Base-by-base conservation (phyloP, 805 yeast genomes). In the Wickerhamomyces hampshirensis region DNA sequence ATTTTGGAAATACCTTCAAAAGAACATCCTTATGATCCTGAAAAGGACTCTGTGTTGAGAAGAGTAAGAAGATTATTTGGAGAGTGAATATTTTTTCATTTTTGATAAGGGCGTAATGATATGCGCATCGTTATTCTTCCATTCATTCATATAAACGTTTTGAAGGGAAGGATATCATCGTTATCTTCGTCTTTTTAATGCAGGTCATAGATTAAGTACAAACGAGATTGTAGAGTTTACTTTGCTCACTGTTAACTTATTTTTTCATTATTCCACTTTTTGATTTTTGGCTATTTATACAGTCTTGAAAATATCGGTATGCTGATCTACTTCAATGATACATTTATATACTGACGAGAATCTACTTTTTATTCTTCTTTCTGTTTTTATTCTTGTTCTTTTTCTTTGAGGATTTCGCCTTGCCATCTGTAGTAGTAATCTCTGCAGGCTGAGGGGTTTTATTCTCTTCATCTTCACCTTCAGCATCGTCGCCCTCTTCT, bases 1-100 rank as follows among this genome's bases (percentile, higher is more conserved):
- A 77, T 93, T 32, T 70, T 93, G 55, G 98, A 93, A 65, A 93
- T 93, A 44, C 98, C 98, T 18, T 87, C 97, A 12, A 93, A 93
- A 68, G 98, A 93, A 57, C 98, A 93, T 60, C 98, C 98, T 16
- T 93, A 93, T 60, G 71, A 93, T 60, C 98, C 98, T 15, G 98
- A 91, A 60, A 93, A 91, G 77, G 98, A 93, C 63, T 83, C 95
- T 15, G 88, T 93, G 28, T 72, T 93, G 63, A 81, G 91, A 65
- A 84, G 95, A 60, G 98, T 93, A 23, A 83, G 95, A 69, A 80
- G 96, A 59, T 67, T 93, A 46, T 89, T 91, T 66, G 98, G 98
- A 30, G 98, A 93, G 65, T 87, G 69, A 47, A 23, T 18, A 17
- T 15, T 17, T 11, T 14, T 33, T 5, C n/a, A 6, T 13, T 8